phyloP scores from a whole-genome alignment of 371 early-diverging fungal species.

The Mortierella sp. region DNA sequence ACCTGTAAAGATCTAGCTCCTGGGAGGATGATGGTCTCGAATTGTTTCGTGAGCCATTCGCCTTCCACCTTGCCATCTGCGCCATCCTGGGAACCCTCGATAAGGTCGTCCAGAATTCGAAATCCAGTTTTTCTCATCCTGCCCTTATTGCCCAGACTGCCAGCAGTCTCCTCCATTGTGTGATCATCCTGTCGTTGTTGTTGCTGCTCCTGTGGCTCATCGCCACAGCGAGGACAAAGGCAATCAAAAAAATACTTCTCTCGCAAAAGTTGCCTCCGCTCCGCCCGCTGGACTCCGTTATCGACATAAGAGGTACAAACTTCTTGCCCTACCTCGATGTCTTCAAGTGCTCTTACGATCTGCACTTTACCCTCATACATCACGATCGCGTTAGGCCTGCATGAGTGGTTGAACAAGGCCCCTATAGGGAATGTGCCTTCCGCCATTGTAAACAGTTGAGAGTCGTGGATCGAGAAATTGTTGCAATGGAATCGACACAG shows the following conservation, averaged over 20 bases:
- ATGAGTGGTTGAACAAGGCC: conserved; percentile 90
- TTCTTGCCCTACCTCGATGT: conserved; percentile 76
- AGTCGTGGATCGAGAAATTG: conserved; percentile 79
- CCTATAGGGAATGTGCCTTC: conserved; percentile 85
- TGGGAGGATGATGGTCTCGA: conserved; percentile 41
- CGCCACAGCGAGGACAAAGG: conserved; percentile 75
- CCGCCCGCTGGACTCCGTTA: conserved; percentile 67
- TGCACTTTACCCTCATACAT: conserved; percentile 67
- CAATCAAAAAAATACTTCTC: conserved; percentile 86
- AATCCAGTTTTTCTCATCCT: conserved; percentile 22
- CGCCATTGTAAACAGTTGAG: conserved; percentile 75
- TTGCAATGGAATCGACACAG: conserved; percentile 81
- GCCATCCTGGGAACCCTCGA: conserved; percentile 42
- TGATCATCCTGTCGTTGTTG: neutral
- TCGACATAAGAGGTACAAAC: conserved; percentile 86
- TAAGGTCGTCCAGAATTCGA: conserved; percentile 42
- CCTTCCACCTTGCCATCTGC: conserved; percentile 38
- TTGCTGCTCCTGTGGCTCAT: conserved; percentile 10
- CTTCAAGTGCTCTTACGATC: conserved; percentile 72
- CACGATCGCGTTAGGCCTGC: conserved; percentile 83
- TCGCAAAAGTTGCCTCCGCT: conserved; percentile 65
- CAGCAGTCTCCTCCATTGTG: neutral
- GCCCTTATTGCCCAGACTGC: neutral
- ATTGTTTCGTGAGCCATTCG: conserved; percentile 55
- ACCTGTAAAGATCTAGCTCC: conserved; percentile 30